phyloP scores from a whole-genome alignment of 108 stramenopile species.

The Ochromonas danica region DNA sequence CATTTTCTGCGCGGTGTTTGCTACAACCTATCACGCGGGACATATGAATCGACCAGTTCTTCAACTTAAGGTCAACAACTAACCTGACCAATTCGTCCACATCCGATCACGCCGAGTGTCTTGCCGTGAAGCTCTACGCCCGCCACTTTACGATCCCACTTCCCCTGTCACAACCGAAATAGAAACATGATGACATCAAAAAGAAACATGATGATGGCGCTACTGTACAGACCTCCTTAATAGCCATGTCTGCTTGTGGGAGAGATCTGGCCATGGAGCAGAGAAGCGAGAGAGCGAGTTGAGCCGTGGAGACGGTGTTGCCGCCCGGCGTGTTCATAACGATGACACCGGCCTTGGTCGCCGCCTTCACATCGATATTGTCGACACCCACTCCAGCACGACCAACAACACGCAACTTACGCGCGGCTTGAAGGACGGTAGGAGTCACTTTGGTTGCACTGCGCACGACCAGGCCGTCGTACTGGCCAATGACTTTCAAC shows the following conservation, averaged over 20 bases:
- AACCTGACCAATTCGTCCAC: conserved; percentile 55
- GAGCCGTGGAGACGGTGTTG: conserved; percentile 60
- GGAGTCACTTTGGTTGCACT: conserved; percentile 23
- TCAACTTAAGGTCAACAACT: conserved; percentile 7
- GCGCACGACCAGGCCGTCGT: conserved; percentile 35
- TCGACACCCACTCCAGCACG: conserved; percentile 59
- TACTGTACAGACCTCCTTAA: conserved; percentile 44
- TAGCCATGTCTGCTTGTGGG: conserved; percentile 54
- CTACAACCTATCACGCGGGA: no score
- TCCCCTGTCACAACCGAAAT: conserved; percentile 11
- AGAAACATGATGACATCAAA: not conserved
- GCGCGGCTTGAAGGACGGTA: not conserved
- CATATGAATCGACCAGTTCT: not conserved
- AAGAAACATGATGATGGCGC: not conserved
- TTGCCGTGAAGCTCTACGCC: conserved; percentile 56
- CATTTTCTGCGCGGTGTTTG: not conserved
- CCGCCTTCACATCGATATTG: conserved; percentile 56
- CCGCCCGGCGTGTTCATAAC: conserved; percentile 64
- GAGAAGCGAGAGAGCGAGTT: conserved; percentile 54
- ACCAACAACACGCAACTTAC: conserved; percentile 29
- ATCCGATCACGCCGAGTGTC: conserved; percentile 57
- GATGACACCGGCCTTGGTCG: conserved; percentile 52
- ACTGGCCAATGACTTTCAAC: conserved; percentile 49
- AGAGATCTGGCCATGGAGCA: conserved; percentile 46
- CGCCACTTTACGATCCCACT: conserved; percentile 58